Evolutionary conservation across 257 asterid species (phyloP).

Genomic region (Solanum pennellii): DNA sequence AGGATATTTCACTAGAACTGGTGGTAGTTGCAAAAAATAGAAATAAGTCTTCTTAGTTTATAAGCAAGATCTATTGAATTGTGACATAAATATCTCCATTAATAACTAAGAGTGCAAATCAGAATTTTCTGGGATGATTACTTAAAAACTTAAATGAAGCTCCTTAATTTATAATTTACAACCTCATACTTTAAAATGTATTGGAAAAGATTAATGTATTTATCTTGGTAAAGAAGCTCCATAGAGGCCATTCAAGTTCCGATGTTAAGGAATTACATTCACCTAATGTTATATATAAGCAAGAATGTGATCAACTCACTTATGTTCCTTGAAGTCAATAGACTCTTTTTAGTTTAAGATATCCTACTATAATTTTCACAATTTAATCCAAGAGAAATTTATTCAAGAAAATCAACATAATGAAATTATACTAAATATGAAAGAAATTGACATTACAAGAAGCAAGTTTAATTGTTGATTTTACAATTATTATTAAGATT

Average conservation of each 20-base stretch:
- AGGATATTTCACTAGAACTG: constrained; percentile 8
- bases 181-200: background rate
- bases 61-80: background rate
- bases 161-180: background rate
- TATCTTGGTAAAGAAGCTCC: background rate
- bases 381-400: constrained; percentile 33
- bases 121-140: background rate
- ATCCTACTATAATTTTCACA: constrained; percentile 40
- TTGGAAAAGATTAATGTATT: background rate
- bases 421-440: background rate
- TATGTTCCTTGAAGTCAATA: constrained; percentile 70
- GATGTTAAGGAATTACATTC: background rate
- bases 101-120: background rate
- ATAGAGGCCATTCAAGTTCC: background rate
- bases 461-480: background rate
- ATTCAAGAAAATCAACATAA: background rate
- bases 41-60: background rate
- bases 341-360: constrained; percentile 72
- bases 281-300: constrained; percentile 83
- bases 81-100: background rate
- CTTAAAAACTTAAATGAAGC: background rate
- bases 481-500: background rate
- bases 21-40: constrained; percentile 45
- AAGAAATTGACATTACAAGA: background rate
- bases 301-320: constrained; percentile 80